Base-by-base conservation (phyloP, 1,284 basidiomycete genomes). In the Ceratobasidium sp. region DNA sequence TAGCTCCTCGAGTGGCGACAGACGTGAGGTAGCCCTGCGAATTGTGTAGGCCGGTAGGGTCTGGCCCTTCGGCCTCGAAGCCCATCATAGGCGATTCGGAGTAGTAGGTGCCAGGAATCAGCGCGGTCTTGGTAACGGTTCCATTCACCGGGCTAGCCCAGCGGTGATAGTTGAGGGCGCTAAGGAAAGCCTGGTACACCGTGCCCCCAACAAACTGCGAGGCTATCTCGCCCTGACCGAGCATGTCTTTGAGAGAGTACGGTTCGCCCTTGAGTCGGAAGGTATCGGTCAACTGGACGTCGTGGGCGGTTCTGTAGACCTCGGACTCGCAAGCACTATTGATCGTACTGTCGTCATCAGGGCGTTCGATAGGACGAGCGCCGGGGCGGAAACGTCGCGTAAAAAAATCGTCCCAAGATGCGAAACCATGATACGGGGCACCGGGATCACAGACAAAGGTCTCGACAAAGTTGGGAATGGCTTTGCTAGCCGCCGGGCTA, bases 341-440 rank as follows among this genome's bases (percentile, higher is more conserved):
- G 65, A 89, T 83, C 74, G 88, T 79, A 46, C 80, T 76, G 59
- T 84, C 78, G 78, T 87, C 81, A 17, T 85, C 82, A 0, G 85
- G 84, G 22, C 54, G 62, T 2, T 80, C 82, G 59, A 88, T 56
- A 0, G 87, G 86, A 56, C 89, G 86, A 44, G 84, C 80, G 1
- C 83, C 84, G 0, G 82, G 81, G 34, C 80, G 80, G 79, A 88
- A 85, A 0, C 79, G 78, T 37, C 88, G 83, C 3, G 85, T 87
- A 82, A 90, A 90, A 82, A 88, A 90, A 75, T 86, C 86, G 77
- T 89, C 89, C 88, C 88, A 90, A 34, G 86, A 86, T 22, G 79
- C 84, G 82, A 82, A 90, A 7, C 88, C 88, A 78, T 85, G 80
- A 78, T 86, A 81, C 43, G 81, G 77, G 3, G 80, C 81, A 2